Base-by-base conservation (phyloP, 139 green algal species). In the Picocystis salinarum region DNA sequence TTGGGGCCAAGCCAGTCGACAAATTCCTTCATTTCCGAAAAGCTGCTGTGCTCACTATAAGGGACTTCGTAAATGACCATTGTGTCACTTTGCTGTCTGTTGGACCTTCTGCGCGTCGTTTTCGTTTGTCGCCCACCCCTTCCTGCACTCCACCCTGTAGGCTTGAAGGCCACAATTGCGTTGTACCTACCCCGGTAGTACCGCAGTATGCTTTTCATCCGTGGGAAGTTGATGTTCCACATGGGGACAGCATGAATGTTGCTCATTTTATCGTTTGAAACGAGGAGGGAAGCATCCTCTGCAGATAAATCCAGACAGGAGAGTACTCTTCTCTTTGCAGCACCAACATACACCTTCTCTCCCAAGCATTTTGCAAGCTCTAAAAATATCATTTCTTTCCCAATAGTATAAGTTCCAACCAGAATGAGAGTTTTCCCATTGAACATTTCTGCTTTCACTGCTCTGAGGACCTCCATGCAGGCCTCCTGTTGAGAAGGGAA, bases 331-430 rank as follows among this genome's bases (percentile, higher is more conserved):
- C 40, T 40, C 68, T 87, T 92, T 24, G 55, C 48, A 0, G 50
- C 51, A 17, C 59, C 60, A 13, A 86, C 67, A 51, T 78, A 85
- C 41, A 93, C 65, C 57, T 82, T 81, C 15, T 46, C 48, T n/a
- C 62, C 52, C 26, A 91, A 50, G 28, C 45, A 45, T 15, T 56
- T 46, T 2, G 76, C 83, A 33, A 76, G 72, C 46, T 83, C 82
- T 27, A 91, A 58, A 58, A 89, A 92, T 6, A 91, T 47, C 0
- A 67, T 61, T 66, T 95, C 85, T 61, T 92, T 91, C 48, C 84
- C 82, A 28, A 93, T 85, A 40, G 63, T 78, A 57, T 92, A 92
- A 11, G 61, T 73, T 7, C 79, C 77, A 49, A 93, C 80, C 17
- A 95, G 55, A 34, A 91, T 92, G 37, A 96, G 73, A 2, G 69